Evolutionary conservation across 352 stramenopile genomes (phyloP).

Genomic region (Globisporangium cystogenes): DNA sequence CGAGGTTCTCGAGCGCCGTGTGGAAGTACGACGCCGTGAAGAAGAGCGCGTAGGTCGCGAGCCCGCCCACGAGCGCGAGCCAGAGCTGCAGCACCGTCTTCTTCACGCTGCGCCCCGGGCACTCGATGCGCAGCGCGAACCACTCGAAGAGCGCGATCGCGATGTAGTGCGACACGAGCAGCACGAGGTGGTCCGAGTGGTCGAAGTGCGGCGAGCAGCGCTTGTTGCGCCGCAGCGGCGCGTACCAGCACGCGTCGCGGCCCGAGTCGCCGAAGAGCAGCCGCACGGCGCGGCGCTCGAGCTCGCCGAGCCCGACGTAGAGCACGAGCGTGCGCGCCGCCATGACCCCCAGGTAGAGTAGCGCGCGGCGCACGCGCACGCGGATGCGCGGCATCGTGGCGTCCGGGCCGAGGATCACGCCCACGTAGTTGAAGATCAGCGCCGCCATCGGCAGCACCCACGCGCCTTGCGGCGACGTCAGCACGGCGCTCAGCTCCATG

Average conservation of each 20-base stretch:
- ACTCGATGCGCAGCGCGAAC: conserved; percentile 59
- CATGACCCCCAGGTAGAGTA: conserved; percentile 63
- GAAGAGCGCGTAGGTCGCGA: conserved; percentile 55
- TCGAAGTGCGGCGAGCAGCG: conserved; percentile 55
- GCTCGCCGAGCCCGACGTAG: conserved; percentile 47
- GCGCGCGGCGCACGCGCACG: conserved; percentile 42
- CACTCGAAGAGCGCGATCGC: conserved; percentile 70
- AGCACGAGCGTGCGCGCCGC: conserved; percentile 56
- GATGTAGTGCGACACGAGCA: conserved; percentile 70
- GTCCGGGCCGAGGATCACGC: conserved; percentile 53
- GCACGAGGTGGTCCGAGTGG: conserved; percentile 75
- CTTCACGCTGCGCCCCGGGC: conserved; percentile 29
- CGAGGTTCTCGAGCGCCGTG: conserved; percentile 54
- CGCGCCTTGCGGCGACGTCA: conserved; percentile 45
- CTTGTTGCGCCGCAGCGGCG: conserved; percentile 39
- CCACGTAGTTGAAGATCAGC: conserved; percentile 64
- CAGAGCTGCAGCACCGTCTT: conserved; percentile 37
- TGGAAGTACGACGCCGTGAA: conserved; percentile 72
- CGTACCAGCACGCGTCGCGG: conserved; percentile 50
- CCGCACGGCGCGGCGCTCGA: conserved; percentile 39
- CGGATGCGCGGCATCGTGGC: conserved; percentile 43
- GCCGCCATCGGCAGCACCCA: conserved; percentile 56
- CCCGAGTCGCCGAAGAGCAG: conserved; percentile 27
- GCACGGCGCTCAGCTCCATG: conserved; percentile 51
- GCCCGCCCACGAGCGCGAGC: conserved; percentile 28